phyloP scores from a whole-genome alignment of 164 flowering plant genomes.

The Magnolia changhungtana region DNA sequence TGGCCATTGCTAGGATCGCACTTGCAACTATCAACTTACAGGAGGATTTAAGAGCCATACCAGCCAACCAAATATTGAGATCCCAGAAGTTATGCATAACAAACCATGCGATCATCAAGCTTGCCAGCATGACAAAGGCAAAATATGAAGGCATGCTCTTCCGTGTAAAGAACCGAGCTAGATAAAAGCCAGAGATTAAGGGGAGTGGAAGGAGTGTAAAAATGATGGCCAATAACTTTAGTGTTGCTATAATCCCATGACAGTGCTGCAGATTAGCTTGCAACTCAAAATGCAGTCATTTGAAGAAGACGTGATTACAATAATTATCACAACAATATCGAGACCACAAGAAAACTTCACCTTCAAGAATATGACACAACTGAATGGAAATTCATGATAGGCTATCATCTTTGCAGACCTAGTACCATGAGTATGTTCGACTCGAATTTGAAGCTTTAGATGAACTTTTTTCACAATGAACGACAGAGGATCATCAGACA shows the following conservation, averaged over 20 bases:
- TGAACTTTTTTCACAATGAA: too few species aligned
- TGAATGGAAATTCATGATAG: too few species aligned
- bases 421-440: too few species aligned
- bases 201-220: slow-evolving; percentile 87
- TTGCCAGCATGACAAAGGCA: slow-evolving; percentile 78
- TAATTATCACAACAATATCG: too few species aligned
- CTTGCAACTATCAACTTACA: slow-evolving; percentile 79
- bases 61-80: slow-evolving; percentile 96
- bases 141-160: slow-evolving; percentile 86
- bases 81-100: slow-evolving; percentile 94
- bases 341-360: too few species aligned
- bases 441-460: too few species aligned
- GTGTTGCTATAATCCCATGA: not conserved
- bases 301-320: too few species aligned
- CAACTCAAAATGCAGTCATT: not conserved
- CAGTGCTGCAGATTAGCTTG: not conserved
- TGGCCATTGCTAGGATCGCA: slow-evolving; percentile 74
- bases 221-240: slow-evolving; percentile 9
- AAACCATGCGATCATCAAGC: slow-evolving; percentile 88
- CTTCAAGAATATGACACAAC: too few species aligned
- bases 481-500: too few species aligned
- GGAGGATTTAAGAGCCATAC: slow-evolving; percentile 88
- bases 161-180: slow-evolving; percentile 84
- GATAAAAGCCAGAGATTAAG: slow-evolving; percentile 71
- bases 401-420: too few species aligned